Conservation (phyloP, 176 grass and related monocot genomes). For the Ensete glaucum region DNA sequence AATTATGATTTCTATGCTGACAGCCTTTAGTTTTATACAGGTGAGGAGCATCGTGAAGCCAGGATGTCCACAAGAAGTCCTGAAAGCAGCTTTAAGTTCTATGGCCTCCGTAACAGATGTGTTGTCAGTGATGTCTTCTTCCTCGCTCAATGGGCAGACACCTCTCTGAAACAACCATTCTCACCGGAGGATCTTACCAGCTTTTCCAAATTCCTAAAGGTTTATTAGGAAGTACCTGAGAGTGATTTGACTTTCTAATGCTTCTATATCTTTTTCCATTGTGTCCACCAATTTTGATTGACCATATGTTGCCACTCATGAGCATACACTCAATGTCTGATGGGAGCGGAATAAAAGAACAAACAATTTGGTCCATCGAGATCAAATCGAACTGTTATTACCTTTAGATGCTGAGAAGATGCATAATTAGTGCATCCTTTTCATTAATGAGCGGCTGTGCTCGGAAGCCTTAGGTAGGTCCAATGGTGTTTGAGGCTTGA, state of each 20-base stretch:
- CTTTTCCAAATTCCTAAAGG: background rate
- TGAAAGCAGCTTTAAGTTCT: constrained; percentile 68
- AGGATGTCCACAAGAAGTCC: constrained; percentile 87
- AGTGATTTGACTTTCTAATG: background rate
- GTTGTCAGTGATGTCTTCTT: constrained; percentile 63
- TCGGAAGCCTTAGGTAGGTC: no score
- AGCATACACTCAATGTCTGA: background rate
- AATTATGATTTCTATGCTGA: constrained; percentile 3
- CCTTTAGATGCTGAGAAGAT: no score
- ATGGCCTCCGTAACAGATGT: constrained; percentile 89
- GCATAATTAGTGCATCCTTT: no score
- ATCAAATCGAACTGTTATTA: background rate
- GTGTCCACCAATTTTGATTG: background rate
- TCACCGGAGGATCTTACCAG: background rate
- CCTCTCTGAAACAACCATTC: constrained; percentile 18
- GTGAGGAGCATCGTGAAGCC: constrained; percentile 97
- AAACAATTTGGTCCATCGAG: background rate
- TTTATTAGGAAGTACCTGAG: background rate
- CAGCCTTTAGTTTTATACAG: constrained; percentile 14
- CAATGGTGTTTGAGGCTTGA: no score
- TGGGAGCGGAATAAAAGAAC: background rate
- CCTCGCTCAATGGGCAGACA: constrained; percentile 37
- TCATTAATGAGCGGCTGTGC: no score
- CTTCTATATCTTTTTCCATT: background rate
- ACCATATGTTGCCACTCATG: background rate